Conservation (phyloP, 1,139 yeast genomes). For the Saccharomycopsis crataegensis region DNA sequence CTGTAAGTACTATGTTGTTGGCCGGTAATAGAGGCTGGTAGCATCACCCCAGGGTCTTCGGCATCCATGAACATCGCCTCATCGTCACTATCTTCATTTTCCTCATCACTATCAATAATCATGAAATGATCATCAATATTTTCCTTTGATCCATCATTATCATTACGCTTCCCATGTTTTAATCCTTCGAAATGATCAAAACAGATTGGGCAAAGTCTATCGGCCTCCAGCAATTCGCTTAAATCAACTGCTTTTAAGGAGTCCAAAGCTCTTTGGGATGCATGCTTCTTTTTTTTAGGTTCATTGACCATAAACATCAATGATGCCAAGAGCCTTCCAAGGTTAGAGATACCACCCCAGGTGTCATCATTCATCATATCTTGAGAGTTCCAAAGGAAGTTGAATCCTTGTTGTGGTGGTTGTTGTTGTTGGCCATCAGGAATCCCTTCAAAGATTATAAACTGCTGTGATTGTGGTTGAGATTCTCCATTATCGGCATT, state of each 20-base stretch:
- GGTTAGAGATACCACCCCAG: background rate
- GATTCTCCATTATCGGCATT: too few relatives aligned
- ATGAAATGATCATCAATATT: background rate
- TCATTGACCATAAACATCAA: slow-evolving; percentile 6
- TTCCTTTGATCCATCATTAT: background rate
- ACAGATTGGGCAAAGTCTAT: slow-evolving; percentile 18
- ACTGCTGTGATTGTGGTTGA: background rate
- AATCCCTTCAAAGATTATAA: background rate
- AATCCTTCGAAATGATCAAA: slow-evolving; percentile 12
- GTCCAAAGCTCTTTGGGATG: slow-evolving; percentile 17
- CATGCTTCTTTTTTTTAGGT: slow-evolving; percentile 14
- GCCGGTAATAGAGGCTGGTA: slow-evolving; percentile 7
- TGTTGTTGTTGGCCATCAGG: background rate
- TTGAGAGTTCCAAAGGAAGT: background rate
- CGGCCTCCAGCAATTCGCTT: slow-evolving; percentile 9
- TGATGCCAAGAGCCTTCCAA: slow-evolving; percentile 12
- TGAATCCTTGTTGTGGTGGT: background rate
- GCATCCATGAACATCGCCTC: slow-evolving; percentile 6
- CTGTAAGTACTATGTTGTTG: background rate
- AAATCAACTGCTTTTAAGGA: slow-evolving; percentile 9
- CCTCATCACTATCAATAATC: background rate
- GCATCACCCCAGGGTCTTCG: slow-evolving; percentile 10
- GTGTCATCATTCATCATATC: background rate
- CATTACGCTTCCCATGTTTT: background rate
- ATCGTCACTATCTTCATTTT: background rate